Evolutionary conservation across 495 filamentous ascomycete species (phyloP).

Genomic region (Amniculicola lignicola): DNA sequence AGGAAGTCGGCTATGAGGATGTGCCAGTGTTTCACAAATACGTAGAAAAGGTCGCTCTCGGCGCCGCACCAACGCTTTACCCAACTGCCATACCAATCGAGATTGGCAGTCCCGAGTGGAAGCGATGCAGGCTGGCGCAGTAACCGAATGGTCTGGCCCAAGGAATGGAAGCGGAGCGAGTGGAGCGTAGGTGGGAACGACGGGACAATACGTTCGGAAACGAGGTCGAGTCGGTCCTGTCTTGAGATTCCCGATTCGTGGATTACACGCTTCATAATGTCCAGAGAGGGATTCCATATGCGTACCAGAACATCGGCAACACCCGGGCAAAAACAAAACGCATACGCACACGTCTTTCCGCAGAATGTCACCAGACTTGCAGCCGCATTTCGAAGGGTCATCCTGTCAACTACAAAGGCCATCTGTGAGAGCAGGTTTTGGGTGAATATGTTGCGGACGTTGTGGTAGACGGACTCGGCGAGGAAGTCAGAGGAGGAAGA

Average conservation of each 20-base stretch:
- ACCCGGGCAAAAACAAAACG: constrained; percentile 92
- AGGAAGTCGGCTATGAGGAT: constrained; percentile 79
- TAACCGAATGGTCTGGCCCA: constrained; percentile 57
- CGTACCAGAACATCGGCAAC: constrained; percentile 82
- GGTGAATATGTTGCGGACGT: constrained; percentile 86
- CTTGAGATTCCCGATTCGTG: constrained; percentile 58
- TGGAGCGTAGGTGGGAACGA: constrained; percentile 73
- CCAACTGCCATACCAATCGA: constrained; percentile 87
- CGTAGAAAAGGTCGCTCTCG: constrained; percentile 89
- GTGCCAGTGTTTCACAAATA: constrained; percentile 90
- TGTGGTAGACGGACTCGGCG: constrained; percentile 86
- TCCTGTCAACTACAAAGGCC: constrained; percentile 83
- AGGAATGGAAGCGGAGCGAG: constrained; percentile 67
- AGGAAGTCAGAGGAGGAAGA: constrained; percentile 74
- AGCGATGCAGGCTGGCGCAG: constrained; percentile 65
- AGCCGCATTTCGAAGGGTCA: constrained; percentile 87
- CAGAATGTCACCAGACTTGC: constrained; percentile 88
- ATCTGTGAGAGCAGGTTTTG: constrained; percentile 85
- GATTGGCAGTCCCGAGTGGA: constrained; percentile 66
- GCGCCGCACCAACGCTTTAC: constrained; percentile 79
- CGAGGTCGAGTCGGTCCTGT: constrained; percentile 41
- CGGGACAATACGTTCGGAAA: constrained; percentile 56
- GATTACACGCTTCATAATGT: constrained; percentile 65
- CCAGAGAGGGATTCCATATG: constrained; percentile 70
- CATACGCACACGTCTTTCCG: constrained; percentile 90